Percentiles rank a stretch among this genome's conserved stretches.
Evolutionary conservation across 139 green algal genomes (phyloP).

Genomic region (Chlorella sorokiniana): DNA sequence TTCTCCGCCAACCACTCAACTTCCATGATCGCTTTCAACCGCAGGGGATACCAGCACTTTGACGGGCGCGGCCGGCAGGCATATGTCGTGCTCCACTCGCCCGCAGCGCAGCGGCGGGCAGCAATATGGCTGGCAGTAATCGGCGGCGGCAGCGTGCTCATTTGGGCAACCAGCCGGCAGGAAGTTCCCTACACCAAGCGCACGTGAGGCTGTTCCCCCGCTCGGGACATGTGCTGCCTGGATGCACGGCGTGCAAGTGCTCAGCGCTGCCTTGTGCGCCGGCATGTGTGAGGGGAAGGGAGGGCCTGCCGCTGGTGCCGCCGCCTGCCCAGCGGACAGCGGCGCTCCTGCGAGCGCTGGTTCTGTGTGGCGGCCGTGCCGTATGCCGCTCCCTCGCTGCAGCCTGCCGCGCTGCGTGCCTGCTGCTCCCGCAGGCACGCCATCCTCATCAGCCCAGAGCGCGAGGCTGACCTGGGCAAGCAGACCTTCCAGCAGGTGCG

Average conservation of each 20-base stretch:
- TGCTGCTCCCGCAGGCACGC: slow-evolving; percentile 38
- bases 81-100: neutral
- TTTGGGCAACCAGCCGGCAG: slow-evolving; percentile 41
- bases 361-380: too few relatives aligned
- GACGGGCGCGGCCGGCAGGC: neutral
- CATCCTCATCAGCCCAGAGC: slow-evolving; percentile 45
- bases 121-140: neutral
- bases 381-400: too few relatives aligned
- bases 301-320: too few relatives aligned
- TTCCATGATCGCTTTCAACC: neutral
- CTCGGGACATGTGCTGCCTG: too few relatives aligned
- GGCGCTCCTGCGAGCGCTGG: too few relatives aligned
- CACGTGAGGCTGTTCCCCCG: slow-evolving; percentile 19
- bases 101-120: neutral
- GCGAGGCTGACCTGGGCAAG: slow-evolving; percentile 46
- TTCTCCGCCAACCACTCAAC: too few relatives aligned
- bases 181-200: slow-evolving; percentile 61
- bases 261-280: too few relatives aligned
- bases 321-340: too few relatives aligned
- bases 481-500: slow-evolving; percentile 54
- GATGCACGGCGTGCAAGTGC: too few relatives aligned
- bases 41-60: slow-evolving; percentile 28
- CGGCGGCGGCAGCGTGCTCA: slow-evolving; percentile 24
- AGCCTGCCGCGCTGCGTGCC: too few relatives aligned
- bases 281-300: too few relatives aligned